These are phyloP conservation scores for Phlebiopsis gigantea DNA, from an alignment of 768 basidiomycete species.

Conservation along the genomic window DNA sequence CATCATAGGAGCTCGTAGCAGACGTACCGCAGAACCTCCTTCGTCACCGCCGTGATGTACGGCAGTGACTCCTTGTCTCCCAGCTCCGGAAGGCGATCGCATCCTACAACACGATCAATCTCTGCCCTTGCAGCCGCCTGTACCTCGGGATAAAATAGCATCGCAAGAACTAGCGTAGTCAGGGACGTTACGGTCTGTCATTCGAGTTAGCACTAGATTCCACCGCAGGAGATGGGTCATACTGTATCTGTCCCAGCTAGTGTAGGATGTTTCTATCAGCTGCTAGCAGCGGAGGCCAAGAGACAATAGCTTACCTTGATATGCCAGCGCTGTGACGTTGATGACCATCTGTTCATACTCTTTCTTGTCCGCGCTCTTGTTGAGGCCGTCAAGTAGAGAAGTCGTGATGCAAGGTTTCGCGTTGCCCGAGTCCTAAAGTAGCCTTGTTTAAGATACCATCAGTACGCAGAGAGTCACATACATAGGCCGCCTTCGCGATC, in stretches of 20 bases:
- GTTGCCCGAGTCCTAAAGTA: neutral
- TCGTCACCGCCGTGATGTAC: constrained; percentile 22
- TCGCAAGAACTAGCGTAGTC: neutral
- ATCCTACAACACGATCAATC: constrained; percentile 21
- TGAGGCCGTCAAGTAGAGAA: neutral
- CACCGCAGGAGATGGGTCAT: neutral
- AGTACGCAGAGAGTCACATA: neutral
- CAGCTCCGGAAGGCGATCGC: constrained; percentile 23
- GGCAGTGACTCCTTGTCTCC: constrained; percentile 19
- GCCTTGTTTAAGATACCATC: neutral
- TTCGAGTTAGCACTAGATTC: neutral
- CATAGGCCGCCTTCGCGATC: neutral
- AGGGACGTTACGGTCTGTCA: constrained; percentile 23
- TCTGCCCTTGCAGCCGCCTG: constrained; percentile 23
- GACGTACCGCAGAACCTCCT: constrained; percentile 4
- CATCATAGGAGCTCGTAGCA: too few species aligned
- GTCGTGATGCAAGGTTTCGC: neutral
- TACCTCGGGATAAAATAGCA: constrained; percentile 8
- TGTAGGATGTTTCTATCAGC: neutral
- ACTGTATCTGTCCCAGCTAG: neutral
- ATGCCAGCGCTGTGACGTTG: neutral
- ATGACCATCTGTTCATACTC: neutral
- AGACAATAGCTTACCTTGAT: neutral
- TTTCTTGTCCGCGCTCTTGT: neutral
- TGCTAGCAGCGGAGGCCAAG: neutral